These are phyloP conservation scores for Saccharomyces mikatae DNA, from an alignment of 805 yeast species.

Conservation along the genomic window DNA sequence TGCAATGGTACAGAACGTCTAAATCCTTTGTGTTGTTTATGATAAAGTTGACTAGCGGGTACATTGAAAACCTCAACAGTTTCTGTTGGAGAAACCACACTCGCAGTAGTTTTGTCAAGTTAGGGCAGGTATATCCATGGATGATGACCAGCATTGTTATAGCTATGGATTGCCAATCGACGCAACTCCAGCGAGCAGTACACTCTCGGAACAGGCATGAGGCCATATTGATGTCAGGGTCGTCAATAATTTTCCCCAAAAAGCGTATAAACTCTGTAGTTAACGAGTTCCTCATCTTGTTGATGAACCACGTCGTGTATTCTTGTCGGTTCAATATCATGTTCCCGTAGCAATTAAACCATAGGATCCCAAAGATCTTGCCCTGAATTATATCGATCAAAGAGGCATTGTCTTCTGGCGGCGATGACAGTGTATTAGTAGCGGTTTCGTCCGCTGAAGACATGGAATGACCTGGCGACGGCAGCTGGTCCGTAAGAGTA, in stretches of 20 bases:
- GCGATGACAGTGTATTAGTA: not conserved
- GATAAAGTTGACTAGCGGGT: constrained; percentile 15
- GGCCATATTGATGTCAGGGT: constrained; percentile 3
- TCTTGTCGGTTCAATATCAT: constrained; percentile 11
- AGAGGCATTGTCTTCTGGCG: not conserved
- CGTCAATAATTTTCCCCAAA: constrained; percentile 7
- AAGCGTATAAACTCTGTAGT: constrained; percentile 7
- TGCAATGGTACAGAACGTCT: constrained; percentile 16
- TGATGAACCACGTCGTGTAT: constrained; percentile 15
- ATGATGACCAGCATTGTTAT: constrained; percentile 6
- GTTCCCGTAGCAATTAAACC: constrained; percentile 13
- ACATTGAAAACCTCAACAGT: constrained; percentile 10
- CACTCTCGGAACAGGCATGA: not conserved
- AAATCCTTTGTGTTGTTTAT: constrained; percentile 8
- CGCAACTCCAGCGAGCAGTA: not conserved
- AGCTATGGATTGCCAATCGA: not conserved
- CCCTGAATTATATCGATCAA: constrained; percentile 7
- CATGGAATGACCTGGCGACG: not conserved
- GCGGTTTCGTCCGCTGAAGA: not conserved
- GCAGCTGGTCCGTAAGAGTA: not conserved
- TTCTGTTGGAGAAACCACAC: constrained; percentile 13
- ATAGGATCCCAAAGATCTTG: constrained; percentile 8
- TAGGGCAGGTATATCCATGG: constrained; percentile 10
- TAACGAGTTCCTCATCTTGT: constrained; percentile 8
- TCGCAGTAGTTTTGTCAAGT: constrained; percentile 6